phyloP scores from a whole-genome alignment of 2,329 filamentous ascomycete genomes.

The Akanthomyces uredinophilus region DNA sequence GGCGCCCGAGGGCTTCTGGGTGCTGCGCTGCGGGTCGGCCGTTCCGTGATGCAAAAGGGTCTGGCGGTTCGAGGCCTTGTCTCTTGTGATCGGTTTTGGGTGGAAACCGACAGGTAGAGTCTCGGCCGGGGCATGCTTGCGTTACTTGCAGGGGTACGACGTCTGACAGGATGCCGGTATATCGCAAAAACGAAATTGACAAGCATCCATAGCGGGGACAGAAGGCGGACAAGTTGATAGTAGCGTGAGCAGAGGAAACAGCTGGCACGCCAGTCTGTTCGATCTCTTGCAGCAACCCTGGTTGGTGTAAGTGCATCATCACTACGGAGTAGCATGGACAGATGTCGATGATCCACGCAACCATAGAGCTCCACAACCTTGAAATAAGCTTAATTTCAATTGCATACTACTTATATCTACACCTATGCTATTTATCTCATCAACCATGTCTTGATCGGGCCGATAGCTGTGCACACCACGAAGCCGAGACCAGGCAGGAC shows the following conservation, averaged over 20 bases:
- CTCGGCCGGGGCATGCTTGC: not conserved
- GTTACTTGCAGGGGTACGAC: not conserved
- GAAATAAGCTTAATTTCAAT: not conserved
- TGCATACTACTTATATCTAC: not conserved
- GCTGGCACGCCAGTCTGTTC: not conserved
- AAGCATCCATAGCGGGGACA: not conserved
- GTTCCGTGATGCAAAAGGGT: not conserved
- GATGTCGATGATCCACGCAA: not conserved
- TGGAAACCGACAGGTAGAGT: not conserved
- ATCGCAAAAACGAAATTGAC: too few relatives aligned
- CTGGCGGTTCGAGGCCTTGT: not conserved
- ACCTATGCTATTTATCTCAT: too few relatives aligned
- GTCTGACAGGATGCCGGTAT: too few relatives aligned
- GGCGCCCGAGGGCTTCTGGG: not conserved
- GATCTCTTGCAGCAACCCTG: not conserved
- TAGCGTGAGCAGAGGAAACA: not conserved
- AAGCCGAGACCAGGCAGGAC: too few relatives aligned
- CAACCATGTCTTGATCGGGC: too few relatives aligned
- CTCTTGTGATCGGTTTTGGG: not conserved
- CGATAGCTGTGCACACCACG: too few relatives aligned
- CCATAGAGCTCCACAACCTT: not conserved
- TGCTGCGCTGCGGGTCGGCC: not conserved
- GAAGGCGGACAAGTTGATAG: not conserved
- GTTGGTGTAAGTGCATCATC: not conserved
- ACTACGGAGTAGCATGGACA: not conserved